These are phyloP conservation scores for Botrytis squamosa DNA, from an alignment of 2,329 filamentous ascomycete genomes.

Conservation along the genomic window DNA sequence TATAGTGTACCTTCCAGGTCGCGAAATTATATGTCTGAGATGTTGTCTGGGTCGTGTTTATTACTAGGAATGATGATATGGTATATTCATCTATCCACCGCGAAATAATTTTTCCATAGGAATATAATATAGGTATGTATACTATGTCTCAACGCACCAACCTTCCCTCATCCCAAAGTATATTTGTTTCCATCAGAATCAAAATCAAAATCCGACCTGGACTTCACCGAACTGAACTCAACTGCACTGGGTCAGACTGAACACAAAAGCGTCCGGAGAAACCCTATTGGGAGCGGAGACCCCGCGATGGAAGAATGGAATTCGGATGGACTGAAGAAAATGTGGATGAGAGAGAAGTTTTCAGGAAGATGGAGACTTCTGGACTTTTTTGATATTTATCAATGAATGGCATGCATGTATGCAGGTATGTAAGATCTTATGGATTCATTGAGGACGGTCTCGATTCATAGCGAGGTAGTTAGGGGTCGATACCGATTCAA, in stretches of 20 bases:
- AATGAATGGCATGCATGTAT: neutral
- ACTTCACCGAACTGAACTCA: too few species aligned
- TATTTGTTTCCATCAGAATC: neutral
- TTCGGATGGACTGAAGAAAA: neutral
- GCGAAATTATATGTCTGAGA: conserved; percentile 1
- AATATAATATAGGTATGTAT: too few species aligned
- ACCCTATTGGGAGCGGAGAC: neutral
- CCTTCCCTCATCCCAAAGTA: neutral
- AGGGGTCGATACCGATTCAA: neutral
- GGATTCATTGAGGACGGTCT: neutral
- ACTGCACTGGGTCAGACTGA: too few species aligned
- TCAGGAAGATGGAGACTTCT: neutral
- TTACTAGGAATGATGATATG: neutral
- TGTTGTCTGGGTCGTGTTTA: neutral
- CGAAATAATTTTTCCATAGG: too few species aligned
- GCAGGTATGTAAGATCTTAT: neutral
- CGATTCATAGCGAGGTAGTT: neutral
- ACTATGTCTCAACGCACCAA: neutral
- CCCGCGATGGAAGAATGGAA: neutral
- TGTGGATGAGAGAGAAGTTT: neutral
- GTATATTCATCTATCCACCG: too few species aligned
- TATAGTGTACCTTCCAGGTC: neutral
- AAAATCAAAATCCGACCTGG: neutral
- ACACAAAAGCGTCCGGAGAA: neutral
- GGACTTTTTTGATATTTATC: neutral